Evolutionary conservation across 306 rosid species (phyloP), one percentile per base, ranked within the genome.

Genomic region (Cucurbita pepo): DNA sequence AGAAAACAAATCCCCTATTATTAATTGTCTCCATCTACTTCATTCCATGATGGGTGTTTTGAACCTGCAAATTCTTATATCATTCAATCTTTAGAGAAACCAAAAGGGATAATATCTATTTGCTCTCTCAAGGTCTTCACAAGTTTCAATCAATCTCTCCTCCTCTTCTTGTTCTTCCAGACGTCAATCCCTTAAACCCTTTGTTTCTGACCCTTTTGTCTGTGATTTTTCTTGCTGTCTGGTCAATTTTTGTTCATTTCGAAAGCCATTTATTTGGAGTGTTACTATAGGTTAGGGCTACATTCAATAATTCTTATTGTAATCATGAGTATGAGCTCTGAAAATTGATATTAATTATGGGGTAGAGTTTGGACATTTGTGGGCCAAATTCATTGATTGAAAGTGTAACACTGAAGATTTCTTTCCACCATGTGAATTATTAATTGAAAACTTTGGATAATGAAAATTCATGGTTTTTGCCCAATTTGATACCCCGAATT

Each of bases 21-120:
- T 63, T 40, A 40, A 63, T 63, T 63, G 70, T 63, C 70, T 63
- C 51, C 70, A 63, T 63, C 70, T 63, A n/a, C 51, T 61, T 59
- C 64, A 59, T 59, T 59, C 43, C 64, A 30, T 59, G 19, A 13
- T 59, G 19, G 16, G 4, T 57, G 34, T 57, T 56, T 52, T 4
- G 0, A 5, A 5, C 40, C 40, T 25, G 8, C n/a, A 59, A 13
- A 59, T 59, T 34, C 13, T 59, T 56, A 21, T 22, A 56, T 59
- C 64, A 30, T 25, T 34, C 64, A 12, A 59, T 59, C 64, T 57
- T 11, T 11, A 0, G 30, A 0, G 30, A 56, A 21, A 6, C 16
- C 21, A 52, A 10, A 56, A 56, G 38, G 16, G 16, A 56, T 55
- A 55, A 52, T 15, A 16, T 52, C 1, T 16, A 53, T 53, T n/a